phyloP scores from a whole-genome alignment of 2,329 filamentous ascomycete species.

The Xylaria sp. region DNA sequence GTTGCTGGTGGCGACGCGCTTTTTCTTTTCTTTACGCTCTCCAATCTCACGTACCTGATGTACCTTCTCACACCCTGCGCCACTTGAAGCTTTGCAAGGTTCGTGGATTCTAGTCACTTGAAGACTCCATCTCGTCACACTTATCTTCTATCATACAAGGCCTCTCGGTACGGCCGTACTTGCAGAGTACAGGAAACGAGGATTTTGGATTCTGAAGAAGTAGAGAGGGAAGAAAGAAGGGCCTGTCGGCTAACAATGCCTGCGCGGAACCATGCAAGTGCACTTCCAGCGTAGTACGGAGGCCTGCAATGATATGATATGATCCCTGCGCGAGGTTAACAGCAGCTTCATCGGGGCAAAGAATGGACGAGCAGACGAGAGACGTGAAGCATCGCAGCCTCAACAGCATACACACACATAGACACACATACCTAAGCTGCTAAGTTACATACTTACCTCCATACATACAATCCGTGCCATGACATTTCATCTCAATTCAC shows the following conservation, averaged over 20 bases:
- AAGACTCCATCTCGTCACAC: conserved; percentile 22
- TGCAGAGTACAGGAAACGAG: conserved; percentile 12
- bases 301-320: conserved; percentile 2
- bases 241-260: conserved; percentile 6
- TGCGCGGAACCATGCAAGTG: conserved; percentile 5
- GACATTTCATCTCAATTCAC: too few species aligned
- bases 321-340: conserved; percentile 1
- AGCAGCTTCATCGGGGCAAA: conserved; percentile 1
- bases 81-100: conserved; percentile 11
- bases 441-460: too few species aligned
- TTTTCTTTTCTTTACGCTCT: too few species aligned
- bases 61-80: conserved; percentile 19
- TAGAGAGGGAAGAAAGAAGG: too few species aligned
- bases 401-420: background rate
- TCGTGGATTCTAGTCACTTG: conserved; percentile 19
- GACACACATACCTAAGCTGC: too few species aligned
- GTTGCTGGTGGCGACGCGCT: too few species aligned
- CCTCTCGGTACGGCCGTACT: conserved; percentile 25
- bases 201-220: conserved; percentile 5
- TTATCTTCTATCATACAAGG: conserved; percentile 13
- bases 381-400: background rate
- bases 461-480: too few species aligned
- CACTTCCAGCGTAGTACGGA: conserved; percentile 15
- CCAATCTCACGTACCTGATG: background rate
- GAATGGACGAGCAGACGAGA: background rate